These are phyloP conservation scores for Pleodorina starrii DNA, from an alignment of 139 green algal genomes.

Conservation along the genomic window DNA sequence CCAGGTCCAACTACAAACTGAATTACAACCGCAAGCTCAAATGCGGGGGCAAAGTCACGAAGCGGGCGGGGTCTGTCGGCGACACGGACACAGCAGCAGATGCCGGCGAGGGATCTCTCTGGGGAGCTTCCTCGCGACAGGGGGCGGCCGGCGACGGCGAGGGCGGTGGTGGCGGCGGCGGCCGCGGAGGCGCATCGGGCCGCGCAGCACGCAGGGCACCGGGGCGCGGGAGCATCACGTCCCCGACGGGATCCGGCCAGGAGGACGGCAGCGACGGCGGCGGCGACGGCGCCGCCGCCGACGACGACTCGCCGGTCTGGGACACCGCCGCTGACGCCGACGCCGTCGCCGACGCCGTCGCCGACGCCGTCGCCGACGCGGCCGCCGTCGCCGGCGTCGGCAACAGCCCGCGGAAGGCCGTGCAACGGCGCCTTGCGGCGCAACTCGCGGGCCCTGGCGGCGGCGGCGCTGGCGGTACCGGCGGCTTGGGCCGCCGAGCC, in stretches of 20 bases:
- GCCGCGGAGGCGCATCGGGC: not conserved
- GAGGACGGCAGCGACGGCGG: not conserved
- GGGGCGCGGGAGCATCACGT: not conserved
- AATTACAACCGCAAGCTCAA: slow-evolving; percentile 53
- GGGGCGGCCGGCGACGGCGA: not conserved
- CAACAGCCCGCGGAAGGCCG: not conserved
- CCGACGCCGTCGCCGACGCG: not conserved
- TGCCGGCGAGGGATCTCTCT: not conserved
- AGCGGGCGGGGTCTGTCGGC: not conserved
- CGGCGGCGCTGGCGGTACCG: not conserved
- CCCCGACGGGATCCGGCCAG: not conserved
- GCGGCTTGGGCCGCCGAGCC: not conserved
- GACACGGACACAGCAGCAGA: not conserved
- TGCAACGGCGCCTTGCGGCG: slow-evolving; percentile 8
- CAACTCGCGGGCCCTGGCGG: not conserved
- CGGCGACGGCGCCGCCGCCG: not conserved
- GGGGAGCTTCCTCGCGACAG: not conserved
- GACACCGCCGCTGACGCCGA: not conserved
- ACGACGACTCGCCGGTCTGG: not conserved
- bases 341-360: not conserved
- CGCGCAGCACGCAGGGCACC: not conserved
- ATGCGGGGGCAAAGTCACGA: not conserved
- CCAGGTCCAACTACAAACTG: slow-evolving; percentile 50
- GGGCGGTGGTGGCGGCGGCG: not conserved
- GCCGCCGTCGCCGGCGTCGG: not conserved